These are phyloP conservation scores for Chytridium lagenaria DNA, from an alignment of 371 early-diverging fungal genomes.

Conservation along the genomic window DNA sequence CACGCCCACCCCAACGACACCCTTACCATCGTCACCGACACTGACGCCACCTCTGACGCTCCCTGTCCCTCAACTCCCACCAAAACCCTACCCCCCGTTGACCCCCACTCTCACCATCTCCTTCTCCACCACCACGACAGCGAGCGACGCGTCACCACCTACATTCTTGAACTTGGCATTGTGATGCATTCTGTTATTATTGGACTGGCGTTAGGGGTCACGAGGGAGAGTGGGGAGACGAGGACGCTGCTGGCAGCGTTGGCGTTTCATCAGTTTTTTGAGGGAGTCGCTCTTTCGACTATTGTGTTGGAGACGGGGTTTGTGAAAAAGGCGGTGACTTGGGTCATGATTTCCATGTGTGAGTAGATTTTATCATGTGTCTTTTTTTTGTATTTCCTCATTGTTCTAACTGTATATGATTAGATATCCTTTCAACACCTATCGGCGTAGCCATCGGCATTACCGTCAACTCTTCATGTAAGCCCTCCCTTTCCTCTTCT, in stretches of 20 bases:
- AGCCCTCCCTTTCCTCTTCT: no score
- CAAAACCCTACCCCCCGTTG: background rate
- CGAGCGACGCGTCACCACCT: background rate
- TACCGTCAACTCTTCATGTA: conserved; percentile 52
- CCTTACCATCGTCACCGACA: no score
- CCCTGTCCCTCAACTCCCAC: background rate
- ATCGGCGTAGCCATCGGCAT: conserved; percentile 79
- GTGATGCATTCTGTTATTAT: conserved; percentile 73
- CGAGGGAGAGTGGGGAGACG: conserved; percentile 75
- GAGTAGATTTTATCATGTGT: background rate
- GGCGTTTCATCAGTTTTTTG: conserved; percentile 89
- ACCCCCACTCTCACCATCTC: background rate
- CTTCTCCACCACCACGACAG: background rate
- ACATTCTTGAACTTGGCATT: conserved; percentile 37
- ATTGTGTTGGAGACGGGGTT: background rate
- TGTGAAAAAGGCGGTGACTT: background rate
- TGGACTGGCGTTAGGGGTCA: conserved; percentile 72
- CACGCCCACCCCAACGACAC: background rate
- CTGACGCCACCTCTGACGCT: no score
- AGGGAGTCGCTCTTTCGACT: no score
- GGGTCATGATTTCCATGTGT: background rate
- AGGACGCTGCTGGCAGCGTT: conserved; percentile 77
- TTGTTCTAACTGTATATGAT: conserved; percentile 52
- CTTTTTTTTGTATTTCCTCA: conserved; percentile 36
- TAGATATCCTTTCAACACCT: conserved; percentile 43